Evolutionary conservation across 2,329 filamentous ascomycete genomes (phyloP).

Genomic region (Exophiala sp.): DNA sequence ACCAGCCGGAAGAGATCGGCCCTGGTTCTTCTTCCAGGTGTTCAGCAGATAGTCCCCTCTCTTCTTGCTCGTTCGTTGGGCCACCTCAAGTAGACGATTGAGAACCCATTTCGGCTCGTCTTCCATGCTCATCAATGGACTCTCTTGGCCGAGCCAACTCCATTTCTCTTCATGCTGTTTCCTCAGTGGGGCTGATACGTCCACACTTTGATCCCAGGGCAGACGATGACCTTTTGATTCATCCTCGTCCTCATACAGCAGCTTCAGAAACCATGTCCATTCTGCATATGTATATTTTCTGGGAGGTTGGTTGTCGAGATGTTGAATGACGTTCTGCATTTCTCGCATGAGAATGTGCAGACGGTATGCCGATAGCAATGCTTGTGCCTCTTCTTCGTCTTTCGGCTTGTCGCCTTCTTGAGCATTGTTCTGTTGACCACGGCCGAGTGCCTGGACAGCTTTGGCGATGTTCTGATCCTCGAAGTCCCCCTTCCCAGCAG

Average conservation of each 20-base stretch:
- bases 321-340: constrained; percentile 27
- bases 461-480: constrained; percentile 1
- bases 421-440: constrained; percentile 9
- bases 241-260: constrained; percentile 3
- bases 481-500: background rate
- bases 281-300: constrained; percentile 26
- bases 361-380: constrained; percentile 18
- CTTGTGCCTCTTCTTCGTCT: constrained; percentile 15
- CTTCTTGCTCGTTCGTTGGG: background rate
- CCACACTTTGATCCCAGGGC: background rate
- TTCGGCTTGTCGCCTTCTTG: constrained; percentile 1
- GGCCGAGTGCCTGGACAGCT: constrained; percentile 5
- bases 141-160: constrained; percentile 3
- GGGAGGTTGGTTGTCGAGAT: constrained; percentile 27
- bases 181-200: background rate
- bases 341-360: constrained; percentile 23
- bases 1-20: background rate
- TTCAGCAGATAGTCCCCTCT: background rate
- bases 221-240: background rate
- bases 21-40: background rate
- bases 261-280: constrained; percentile 8
- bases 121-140: constrained; percentile 5
- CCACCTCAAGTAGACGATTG: background rate
- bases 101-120: constrained; percentile 4
- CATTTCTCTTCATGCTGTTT: background rate